phyloP scores from a whole-genome alignment of 1,139 yeast species.

The Sugiyamaella novakii region DNA sequence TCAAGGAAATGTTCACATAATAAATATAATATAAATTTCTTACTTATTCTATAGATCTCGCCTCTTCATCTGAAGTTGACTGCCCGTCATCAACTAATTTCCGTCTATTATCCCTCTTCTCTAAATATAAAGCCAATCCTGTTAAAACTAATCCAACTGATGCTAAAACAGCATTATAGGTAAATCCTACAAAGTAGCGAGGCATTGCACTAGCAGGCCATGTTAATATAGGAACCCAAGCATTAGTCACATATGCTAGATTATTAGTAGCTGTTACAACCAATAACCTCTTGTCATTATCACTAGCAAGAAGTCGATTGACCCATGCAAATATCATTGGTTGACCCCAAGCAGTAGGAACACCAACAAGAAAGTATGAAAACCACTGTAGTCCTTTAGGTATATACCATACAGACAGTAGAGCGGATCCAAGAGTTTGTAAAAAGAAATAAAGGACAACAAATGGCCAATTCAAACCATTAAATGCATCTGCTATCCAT shows the following conservation, averaged over 20 bases:
- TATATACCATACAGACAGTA: conserved; percentile 51
- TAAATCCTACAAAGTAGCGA: conserved; percentile 51
- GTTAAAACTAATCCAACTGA: conserved; percentile 49
- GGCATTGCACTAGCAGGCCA: conserved; percentile 58
- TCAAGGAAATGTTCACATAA: too few species aligned
- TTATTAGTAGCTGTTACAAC: conserved; percentile 55
- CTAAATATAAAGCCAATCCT: conserved; percentile 16
- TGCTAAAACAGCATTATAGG: conserved; percentile 52
- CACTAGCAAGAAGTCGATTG: conserved; percentile 49
- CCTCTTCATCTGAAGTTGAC: neutral
- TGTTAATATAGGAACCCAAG: conserved; percentile 51
- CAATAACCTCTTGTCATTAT: conserved; percentile 55
- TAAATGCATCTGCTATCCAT: conserved; percentile 49
- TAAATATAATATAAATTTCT: too few species aligned
- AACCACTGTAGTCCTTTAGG: conserved; percentile 54
- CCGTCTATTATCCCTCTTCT: conserved; percentile 17
- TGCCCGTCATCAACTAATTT: conserved; percentile 5
- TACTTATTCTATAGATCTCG: too few species aligned
- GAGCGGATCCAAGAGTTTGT: conserved; percentile 48
- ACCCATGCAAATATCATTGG: conserved; percentile 60
- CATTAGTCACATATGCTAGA: conserved; percentile 55
- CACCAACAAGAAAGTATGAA: conserved; percentile 51
- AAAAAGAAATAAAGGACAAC: conserved; percentile 45
- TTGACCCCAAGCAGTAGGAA: conserved; percentile 51
- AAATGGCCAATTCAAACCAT: conserved; percentile 49